Conservation (phyloP, 257 asterid genomes). For the Scutellaria baicalensis region DNA sequence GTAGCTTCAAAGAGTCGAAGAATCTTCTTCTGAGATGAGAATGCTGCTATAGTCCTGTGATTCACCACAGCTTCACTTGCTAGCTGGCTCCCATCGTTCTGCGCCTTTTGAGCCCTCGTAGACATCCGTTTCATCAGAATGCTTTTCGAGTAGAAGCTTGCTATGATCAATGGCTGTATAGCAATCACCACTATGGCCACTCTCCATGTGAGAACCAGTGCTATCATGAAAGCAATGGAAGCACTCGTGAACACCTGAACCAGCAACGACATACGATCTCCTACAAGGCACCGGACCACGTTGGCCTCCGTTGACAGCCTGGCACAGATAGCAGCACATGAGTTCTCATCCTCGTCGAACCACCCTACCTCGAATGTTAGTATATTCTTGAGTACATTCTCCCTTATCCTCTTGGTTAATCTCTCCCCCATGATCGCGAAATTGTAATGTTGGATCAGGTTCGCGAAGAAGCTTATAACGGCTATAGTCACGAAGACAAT, state of each 20-base stretch:
- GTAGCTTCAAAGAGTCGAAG: conserved; percentile 39
- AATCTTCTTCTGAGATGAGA: conserved; percentile 60
- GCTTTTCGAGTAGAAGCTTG: conserved; percentile 54
- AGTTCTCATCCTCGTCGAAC: conserved; percentile 62
- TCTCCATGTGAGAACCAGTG: conserved; percentile 53
- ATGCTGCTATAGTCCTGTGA: conserved; percentile 65
- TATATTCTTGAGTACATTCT: conserved; percentile 35
- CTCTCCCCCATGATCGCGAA: conserved; percentile 68
- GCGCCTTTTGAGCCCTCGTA: conserved; percentile 45
- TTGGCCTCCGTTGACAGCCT: conserved; percentile 57
- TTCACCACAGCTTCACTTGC: conserved; percentile 77
- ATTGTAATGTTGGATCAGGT: conserved; percentile 60
- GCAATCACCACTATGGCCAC: conserved; percentile 68
- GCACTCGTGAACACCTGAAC: conserved; percentile 57
- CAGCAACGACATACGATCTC: conserved; percentile 53
- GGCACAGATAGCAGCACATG: conserved; percentile 52
- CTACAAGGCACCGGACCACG: conserved; percentile 52
- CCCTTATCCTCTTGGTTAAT: conserved; percentile 51
- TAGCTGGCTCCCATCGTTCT: conserved; percentile 60
- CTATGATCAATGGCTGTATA: conserved; percentile 48
- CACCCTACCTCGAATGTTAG: conserved; percentile 65
- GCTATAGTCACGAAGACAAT: conserved; percentile 37
- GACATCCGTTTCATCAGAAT: conserved; percentile 58
- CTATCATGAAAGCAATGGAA: conserved; percentile 41
- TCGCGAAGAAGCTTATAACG: conserved; percentile 40